Conservation (phyloP, 495 filamentous ascomycete species). For the Hypomontagnella monticulosa region DNA sequence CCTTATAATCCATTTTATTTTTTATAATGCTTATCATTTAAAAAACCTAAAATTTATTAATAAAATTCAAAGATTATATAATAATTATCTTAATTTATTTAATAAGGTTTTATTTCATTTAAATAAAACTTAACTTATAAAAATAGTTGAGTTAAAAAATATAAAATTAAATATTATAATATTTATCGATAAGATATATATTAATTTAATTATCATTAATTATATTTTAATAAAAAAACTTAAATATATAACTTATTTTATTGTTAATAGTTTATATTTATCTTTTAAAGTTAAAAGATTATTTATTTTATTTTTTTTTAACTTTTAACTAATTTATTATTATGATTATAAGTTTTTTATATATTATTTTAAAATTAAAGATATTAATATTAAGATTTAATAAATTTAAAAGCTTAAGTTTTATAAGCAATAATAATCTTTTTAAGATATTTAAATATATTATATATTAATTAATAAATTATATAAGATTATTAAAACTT, state of each 20-base stretch:
- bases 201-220: not conserved
- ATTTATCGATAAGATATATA: not conserved
- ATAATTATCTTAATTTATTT: not conserved
- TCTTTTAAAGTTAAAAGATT: not conserved
- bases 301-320: not conserved
- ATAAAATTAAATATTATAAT: not conserved
- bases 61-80: not conserved
- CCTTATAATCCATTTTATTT: not conserved
- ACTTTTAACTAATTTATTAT: not conserved
- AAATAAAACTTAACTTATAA: not conserved
- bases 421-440: not conserved
- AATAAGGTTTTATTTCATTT: not conserved
- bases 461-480: not conserved
- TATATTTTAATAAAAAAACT: not conserved
- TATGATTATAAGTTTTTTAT: not conserved
- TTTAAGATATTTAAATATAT: not conserved
- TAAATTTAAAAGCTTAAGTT: not conserved
- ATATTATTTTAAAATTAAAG: not conserved
- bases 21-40: not conserved
- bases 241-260: not conserved
- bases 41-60: not conserved
- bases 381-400: not conserved
- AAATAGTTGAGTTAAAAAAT: not conserved
- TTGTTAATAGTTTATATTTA: not conserved
- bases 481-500: not conserved